These are phyloP conservation scores for Komagataella ulmi DNA, from an alignment of 805 yeast genomes.

Conservation along the genomic window DNA sequence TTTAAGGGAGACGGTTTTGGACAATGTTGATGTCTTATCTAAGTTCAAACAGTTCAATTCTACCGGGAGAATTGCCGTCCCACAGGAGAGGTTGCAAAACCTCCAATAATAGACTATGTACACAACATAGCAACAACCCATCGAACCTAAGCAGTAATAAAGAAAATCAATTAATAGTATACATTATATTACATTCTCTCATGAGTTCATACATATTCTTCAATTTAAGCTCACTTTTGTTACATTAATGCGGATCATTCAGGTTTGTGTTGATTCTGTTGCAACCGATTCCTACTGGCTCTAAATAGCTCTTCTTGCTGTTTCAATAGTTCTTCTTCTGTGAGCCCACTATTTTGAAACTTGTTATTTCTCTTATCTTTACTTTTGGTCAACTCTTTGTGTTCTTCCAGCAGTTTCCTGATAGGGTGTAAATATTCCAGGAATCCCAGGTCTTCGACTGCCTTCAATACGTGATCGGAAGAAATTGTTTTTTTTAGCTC, in stretches of 20 bases:
- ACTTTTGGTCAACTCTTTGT: constrained; percentile 77
- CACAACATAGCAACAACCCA: neutral
- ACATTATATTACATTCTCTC: neutral
- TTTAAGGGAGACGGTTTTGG: constrained; percentile 17
- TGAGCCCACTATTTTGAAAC: constrained; percentile 81
- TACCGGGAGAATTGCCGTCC: neutral
- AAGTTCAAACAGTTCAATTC: constrained; percentile 14
- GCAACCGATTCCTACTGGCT: constrained; percentile 20
- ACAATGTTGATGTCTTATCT: constrained; percentile 17
- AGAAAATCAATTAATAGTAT: neutral
- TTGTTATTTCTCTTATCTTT: constrained; percentile 87
- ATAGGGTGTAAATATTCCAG: constrained; percentile 73
- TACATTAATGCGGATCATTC: neutral
- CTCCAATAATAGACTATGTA: neutral
- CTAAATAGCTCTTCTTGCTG: constrained; percentile 92
- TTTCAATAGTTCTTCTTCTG: constrained; percentile 82
- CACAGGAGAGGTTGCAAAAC: neutral
- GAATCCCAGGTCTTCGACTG: constrained; percentile 79
- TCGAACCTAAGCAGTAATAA: neutral
- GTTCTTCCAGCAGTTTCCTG: constrained; percentile 68
- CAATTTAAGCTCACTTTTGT: neutral
- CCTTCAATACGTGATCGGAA: constrained; percentile 88
- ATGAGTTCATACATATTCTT: neutral
- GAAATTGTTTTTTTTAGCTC: constrained; percentile 95
- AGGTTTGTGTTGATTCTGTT: constrained; percentile 7